phyloP scores from a whole-genome alignment of 306 rosid genomes.

The Lathyrus tuberosus region DNA sequence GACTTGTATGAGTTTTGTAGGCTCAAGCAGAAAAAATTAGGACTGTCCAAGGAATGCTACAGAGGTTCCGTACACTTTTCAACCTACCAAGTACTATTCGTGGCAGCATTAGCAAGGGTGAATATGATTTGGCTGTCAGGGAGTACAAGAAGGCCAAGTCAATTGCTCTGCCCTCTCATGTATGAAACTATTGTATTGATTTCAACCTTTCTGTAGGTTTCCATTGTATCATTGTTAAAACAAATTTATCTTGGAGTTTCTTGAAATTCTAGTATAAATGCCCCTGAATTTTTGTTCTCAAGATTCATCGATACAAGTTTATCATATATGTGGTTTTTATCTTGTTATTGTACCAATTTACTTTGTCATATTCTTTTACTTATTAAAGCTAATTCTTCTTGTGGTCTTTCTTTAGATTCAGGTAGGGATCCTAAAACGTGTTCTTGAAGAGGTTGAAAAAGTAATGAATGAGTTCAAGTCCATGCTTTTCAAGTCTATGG shows the following conservation, averaged over 20 bases:
- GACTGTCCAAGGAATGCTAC: constrained; percentile 98
- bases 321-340: constrained; percentile 31
- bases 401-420: constrained; percentile 49
- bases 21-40: constrained; percentile 99
- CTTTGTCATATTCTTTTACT: constrained; percentile 31
- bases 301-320: constrained; percentile 16
- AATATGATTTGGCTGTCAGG: constrained; percentile 95
- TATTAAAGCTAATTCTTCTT: constrained; percentile 27
- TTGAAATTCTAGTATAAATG: constrained; percentile 27
- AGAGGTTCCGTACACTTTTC: constrained; percentile 93
- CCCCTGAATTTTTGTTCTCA: constrained; percentile 9
- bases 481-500: constrained; percentile 93
- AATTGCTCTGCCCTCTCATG: constrained; percentile 93
- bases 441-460: constrained; percentile 98
- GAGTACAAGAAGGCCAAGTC: constrained; percentile 99
- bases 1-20: constrained; percentile 51
- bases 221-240: constrained; percentile 33
- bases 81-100: constrained; percentile 97
- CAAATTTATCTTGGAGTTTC: constrained; percentile 34
- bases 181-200: constrained; percentile 46
- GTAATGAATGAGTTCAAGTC: constrained; percentile 96
- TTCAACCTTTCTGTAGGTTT: constrained; percentile 27
- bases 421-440: constrained; percentile 96
- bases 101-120: constrained; percentile 95
- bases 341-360: constrained; percentile 22